These are phyloP conservation scores for Arabis alpina DNA, from an alignment of 345 rosid genomes.

Conservation along the genomic window DNA sequence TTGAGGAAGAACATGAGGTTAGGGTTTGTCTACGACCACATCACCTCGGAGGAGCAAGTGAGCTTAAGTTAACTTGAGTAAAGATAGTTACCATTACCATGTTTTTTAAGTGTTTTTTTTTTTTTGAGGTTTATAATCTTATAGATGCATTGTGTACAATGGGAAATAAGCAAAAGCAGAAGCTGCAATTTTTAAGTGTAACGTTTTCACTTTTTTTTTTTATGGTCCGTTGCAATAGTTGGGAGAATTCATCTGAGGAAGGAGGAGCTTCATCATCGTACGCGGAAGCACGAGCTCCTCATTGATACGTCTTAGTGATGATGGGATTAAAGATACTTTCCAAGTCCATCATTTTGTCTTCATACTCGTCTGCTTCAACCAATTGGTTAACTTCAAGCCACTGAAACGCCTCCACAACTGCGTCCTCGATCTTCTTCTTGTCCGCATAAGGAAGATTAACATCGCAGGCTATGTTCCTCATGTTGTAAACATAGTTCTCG, in stretches of 20 bases:
- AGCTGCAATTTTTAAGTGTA: background rate
- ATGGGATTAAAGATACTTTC: constrained; percentile 54
- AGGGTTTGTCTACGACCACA: constrained; percentile 86
- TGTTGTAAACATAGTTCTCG: constrained; percentile 56
- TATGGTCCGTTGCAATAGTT: too few relatives aligned
- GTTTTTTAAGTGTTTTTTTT: background rate
- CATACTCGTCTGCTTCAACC: constrained; percentile 55
- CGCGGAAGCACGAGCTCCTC: constrained; percentile 20
- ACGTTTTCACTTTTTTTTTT: constrained; percentile 2
- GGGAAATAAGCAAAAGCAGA: constrained; percentile 26
- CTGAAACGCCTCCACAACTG: constrained; percentile 49
- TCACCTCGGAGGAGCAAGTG: constrained; percentile 56
- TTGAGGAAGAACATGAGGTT: constrained; percentile 93
- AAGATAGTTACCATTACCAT: background rate
- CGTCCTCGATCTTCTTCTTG: constrained; percentile 59
- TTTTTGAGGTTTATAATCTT: background rate
- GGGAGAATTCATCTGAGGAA: background rate
- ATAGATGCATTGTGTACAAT: constrained; percentile 27
- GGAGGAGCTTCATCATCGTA: background rate
- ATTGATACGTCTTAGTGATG: constrained; percentile 48
- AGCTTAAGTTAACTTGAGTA: constrained; percentile 64
- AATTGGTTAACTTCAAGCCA: constrained; percentile 60
- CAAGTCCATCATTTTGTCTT: constrained; percentile 57
- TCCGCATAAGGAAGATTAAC: constrained; percentile 53
- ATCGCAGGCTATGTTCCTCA: constrained; percentile 56